Evolutionary conservation across 2,329 filamentous ascomycete genomes (phyloP).

Genomic region (Zymoseptoria ardabiliae): DNA sequence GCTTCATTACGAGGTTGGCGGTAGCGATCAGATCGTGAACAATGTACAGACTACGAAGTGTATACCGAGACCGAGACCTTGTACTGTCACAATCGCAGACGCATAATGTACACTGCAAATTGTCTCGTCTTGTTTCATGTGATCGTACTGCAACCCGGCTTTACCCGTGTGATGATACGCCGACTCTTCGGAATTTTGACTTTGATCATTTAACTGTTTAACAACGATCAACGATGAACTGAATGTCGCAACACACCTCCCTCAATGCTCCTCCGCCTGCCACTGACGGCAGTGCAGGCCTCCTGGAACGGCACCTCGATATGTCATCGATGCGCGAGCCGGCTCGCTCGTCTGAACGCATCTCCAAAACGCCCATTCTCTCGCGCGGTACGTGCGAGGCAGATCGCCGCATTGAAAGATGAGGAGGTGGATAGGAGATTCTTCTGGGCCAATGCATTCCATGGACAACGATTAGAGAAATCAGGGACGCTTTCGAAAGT

Average conservation of each 20-base stretch:
- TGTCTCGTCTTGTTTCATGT: background rate
- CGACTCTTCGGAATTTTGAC: background rate
- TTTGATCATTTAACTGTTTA: background rate
- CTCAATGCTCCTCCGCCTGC: slow-evolving; percentile 9
- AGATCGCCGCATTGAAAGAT: slow-evolving; percentile 18
- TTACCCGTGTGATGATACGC: background rate
- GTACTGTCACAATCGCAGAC: no score
- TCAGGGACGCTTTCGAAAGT: slow-evolving; percentile 4
- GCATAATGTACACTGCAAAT: background rate
- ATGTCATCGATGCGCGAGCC: slow-evolving; percentile 25
- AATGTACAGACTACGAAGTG: background rate
- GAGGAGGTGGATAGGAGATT: slow-evolving; percentile 27
- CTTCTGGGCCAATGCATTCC: slow-evolving; percentile 30
- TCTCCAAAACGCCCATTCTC: slow-evolving; percentile 14
- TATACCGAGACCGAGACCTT: no score
- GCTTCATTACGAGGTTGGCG: background rate
- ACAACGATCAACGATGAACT: background rate
- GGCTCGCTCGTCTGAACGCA: slow-evolving; percentile 16
- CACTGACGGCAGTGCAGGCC: slow-evolving; percentile 2
- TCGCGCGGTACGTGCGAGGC: slow-evolving; percentile 12
- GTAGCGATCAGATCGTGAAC: background rate
- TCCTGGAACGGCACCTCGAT: slow-evolving; percentile 14
- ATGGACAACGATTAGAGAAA: slow-evolving; percentile 3
- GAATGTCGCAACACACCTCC: background rate
- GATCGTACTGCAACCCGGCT: background rate